A percentile compares a stretch with the other conserved stretches of the same genome.
phyloP scores from a whole-genome alignment of 1,139 yeast genomes.

The Candida freyschussii region DNA sequence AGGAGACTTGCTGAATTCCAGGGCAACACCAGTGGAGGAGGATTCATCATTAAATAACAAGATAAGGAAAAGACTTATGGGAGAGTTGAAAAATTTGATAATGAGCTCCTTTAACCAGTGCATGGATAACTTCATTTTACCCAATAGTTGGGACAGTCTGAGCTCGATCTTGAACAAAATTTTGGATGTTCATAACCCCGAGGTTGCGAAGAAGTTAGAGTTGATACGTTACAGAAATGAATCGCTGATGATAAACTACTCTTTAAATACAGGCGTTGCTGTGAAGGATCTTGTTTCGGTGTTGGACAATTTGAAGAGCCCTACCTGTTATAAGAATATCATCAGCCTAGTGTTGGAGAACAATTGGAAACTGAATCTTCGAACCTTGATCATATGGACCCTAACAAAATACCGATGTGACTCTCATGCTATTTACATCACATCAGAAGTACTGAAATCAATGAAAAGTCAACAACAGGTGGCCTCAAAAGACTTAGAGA shows the following conservation, averaged over 20 bases:
- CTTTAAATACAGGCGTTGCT: constrained; percentile 10
- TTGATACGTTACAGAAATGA: constrained; percentile 65
- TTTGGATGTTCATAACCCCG: constrained; percentile 33
- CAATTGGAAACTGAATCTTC: constrained; percentile 41
- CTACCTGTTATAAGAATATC: constrained; percentile 12
- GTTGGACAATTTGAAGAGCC: constrained; percentile 16
- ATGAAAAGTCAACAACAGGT: constrained; percentile 9
- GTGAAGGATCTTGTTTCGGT: constrained; percentile 16
- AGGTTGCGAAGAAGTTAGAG: constrained; percentile 48
- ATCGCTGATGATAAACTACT: constrained; percentile 54
- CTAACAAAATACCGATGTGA: constrained; percentile 37
- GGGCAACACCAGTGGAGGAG: constrained; percentile 31
- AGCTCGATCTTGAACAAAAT: constrained; percentile 48
- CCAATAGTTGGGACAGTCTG: constrained; percentile 63
- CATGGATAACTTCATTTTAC: constrained; percentile 71
- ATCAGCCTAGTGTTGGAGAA: constrained; percentile 15
- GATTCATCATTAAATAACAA: constrained; percentile 34
- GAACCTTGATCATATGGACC: constrained; percentile 45
- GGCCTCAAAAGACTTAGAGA: constrained; percentile 39
- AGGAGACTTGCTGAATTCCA: constrained; percentile 33
- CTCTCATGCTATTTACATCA: constrained; percentile 24
- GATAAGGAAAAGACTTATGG: constrained; percentile 26
- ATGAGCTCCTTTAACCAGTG: constrained; percentile 49
- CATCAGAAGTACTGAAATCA: constrained; percentile 24
- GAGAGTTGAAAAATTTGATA: constrained; percentile 33